Conservation (phyloP, 768 basidiomycete species). For the Gloeostereum incarnatum region DNA sequence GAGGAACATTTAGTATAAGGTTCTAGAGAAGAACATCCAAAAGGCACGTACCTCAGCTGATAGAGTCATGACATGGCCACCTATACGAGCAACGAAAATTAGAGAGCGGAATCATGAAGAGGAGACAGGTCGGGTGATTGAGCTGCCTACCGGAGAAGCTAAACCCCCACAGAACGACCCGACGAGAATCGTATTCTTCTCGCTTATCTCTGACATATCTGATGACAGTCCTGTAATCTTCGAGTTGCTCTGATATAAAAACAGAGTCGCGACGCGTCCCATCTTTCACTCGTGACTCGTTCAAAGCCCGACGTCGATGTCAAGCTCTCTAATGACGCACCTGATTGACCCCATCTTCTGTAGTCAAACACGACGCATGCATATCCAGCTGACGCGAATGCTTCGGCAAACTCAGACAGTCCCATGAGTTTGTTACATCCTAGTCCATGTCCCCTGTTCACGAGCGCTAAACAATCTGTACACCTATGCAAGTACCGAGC, state of each 20-base stretch:
- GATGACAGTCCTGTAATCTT: conserved; percentile 21
- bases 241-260: conserved; percentile 19
- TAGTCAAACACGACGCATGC: conserved; percentile 24
- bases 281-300: conserved; percentile 11
- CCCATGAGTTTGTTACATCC: conserved; percentile 17
- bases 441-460: conserved; percentile 19
- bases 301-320: not conserved
- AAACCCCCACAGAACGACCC: conserved; percentile 18
- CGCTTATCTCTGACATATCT: conserved; percentile 13
- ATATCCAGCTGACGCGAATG: conserved; percentile 18
- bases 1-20: not conserved
- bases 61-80: conserved; percentile 19
- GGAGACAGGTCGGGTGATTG: not conserved
- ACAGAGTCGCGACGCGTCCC: conserved; percentile 18
- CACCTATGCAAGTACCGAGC: not conserved
- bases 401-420: conserved; percentile 16
- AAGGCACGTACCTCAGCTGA: conserved; percentile 19
- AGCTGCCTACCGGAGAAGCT: conserved; percentile 14
- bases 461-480: not conserved
- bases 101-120: not conserved
- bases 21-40: not conserved
- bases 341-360: conserved; percentile 21
- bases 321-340: conserved; percentile 7
- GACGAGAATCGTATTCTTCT: conserved; percentile 13
- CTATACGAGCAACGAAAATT: conserved; percentile 4